These are phyloP conservation scores for Triticum timopheevii DNA, from an alignment of 176 grass and related monocot species.

Conservation along the genomic window DNA sequence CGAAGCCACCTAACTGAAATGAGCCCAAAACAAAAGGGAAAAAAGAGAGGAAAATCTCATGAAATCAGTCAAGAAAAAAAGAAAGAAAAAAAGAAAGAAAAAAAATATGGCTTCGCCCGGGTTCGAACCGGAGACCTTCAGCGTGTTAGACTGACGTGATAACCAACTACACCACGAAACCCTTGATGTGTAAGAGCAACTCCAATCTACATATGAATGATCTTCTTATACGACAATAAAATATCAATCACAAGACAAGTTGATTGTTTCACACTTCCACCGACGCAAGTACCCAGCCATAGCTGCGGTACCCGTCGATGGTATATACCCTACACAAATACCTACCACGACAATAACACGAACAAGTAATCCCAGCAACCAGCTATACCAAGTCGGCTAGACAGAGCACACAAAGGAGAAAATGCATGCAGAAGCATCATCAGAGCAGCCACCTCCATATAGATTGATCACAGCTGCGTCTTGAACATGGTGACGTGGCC, in stretches of 20 bases:
- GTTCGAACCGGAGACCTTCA: slow-evolving; percentile 86
- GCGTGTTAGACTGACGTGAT: slow-evolving; percentile 94
- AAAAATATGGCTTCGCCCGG: slow-evolving; percentile 59
- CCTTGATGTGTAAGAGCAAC: neutral
- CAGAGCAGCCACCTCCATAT: neutral
- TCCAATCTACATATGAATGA: too few species aligned
- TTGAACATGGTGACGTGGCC: slow-evolving; percentile 75
- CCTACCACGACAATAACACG: neutral
- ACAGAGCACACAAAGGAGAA: neutral
- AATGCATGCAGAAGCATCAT: neutral
- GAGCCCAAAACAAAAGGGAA: too few species aligned
- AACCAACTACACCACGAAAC: slow-evolving; percentile 75
- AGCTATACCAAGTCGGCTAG: neutral
- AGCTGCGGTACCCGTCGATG: neutral
- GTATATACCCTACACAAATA: neutral
- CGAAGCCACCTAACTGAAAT: too few species aligned
- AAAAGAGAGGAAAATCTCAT: too few species aligned
- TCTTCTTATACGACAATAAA: neutral
- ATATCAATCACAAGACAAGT: neutral
- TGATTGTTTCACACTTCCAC: neutral
- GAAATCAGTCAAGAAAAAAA: too few species aligned
- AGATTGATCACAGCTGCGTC: slow-evolving; percentile 49
- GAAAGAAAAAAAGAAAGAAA: too few species aligned
- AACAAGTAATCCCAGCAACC: neutral
- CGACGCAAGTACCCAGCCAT: neutral